A percentile compares a stretch with the other conserved stretches of the same genome.
Conservation (phyloP, 208 protist species). For the Acanthamoeba quina region DNA sequence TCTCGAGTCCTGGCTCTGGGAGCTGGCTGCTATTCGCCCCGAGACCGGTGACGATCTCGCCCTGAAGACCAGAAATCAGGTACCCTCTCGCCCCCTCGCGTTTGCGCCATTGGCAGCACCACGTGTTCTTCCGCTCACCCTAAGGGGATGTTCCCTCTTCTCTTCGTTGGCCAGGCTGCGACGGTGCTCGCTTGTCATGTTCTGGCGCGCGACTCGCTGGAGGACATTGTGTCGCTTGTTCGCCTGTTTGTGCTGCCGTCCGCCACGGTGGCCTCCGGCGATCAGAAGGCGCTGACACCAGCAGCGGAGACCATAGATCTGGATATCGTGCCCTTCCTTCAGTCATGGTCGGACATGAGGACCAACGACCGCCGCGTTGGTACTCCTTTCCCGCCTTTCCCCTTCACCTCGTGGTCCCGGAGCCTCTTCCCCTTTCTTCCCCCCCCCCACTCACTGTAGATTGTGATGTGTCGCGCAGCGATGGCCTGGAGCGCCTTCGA, state of each 20-base stretch:
- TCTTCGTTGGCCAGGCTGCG: neutral
- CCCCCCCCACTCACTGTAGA: neutral
- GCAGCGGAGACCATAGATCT: neutral
- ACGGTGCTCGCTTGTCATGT: constrained; percentile 10
- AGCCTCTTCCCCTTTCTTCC: neutral
- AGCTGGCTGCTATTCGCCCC: neutral
- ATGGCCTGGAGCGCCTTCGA: constrained; percentile 45
- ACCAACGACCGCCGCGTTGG: neutral
- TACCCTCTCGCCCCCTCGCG: neutral
- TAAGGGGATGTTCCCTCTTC: neutral
- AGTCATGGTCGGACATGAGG: neutral
- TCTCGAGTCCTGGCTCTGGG: constrained; percentile 56
- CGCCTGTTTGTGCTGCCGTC: constrained; percentile 48
- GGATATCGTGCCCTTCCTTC: neutral
- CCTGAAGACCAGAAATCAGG: neutral
- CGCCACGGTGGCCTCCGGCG: neutral
- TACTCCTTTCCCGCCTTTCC: neutral
- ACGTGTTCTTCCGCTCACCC: neutral
- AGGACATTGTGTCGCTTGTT: constrained; percentile 50
- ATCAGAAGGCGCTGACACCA: neutral
- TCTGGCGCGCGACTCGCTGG: constrained; percentile 55
- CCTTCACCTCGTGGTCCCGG: neutral
- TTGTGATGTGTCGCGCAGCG: constrained; percentile 2
- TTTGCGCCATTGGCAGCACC: neutral
- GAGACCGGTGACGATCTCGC: neutral